Percentiles rank a stretch among this genome's conserved stretches.
Conservation (phyloP, 225 moss, liverwort and hornwort species). For the Thuidium tamariscinum region DNA sequence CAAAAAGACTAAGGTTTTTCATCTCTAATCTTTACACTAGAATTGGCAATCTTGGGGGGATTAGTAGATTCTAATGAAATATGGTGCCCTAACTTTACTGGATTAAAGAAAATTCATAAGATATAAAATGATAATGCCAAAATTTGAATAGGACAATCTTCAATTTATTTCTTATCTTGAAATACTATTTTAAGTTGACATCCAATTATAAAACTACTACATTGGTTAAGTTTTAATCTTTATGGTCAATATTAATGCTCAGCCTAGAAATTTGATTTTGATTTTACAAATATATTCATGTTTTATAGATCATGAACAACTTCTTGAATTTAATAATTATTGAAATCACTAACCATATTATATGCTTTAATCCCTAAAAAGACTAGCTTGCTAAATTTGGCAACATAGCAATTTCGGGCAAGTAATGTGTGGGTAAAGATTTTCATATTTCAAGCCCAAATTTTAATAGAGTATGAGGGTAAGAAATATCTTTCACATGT, state of each 20-base stretch:
- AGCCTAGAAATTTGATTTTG: not conserved
- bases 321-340: too few species aligned
- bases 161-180: fast-evolving
- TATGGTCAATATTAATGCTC: not conserved
- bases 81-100: too few species aligned
- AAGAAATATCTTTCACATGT: too few species aligned
- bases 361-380: too few species aligned
- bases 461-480: too few species aligned
- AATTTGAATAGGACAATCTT: not conserved
- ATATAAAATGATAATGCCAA: not conserved
- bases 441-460: too few species aligned
- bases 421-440: too few species aligned
- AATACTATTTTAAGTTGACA: not conserved
- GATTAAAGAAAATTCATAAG: not conserved
- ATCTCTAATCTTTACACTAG: not conserved
- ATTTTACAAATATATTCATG: not conserved
- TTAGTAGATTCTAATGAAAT: not conserved
- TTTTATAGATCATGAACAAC: fast-evolving
- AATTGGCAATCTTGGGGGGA: fast-evolving
- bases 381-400: too few species aligned
- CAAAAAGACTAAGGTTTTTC: not conserved
- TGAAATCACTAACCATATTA: too few species aligned
- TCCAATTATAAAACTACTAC: not conserved
- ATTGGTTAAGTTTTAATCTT: not conserved
- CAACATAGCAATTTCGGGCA: too few species aligned